Evolutionary conservation across 148 eudicot genomes (phyloP), one percentile per base, ranked within the genome.

Genomic region (Rhododendron henanense): DNA sequence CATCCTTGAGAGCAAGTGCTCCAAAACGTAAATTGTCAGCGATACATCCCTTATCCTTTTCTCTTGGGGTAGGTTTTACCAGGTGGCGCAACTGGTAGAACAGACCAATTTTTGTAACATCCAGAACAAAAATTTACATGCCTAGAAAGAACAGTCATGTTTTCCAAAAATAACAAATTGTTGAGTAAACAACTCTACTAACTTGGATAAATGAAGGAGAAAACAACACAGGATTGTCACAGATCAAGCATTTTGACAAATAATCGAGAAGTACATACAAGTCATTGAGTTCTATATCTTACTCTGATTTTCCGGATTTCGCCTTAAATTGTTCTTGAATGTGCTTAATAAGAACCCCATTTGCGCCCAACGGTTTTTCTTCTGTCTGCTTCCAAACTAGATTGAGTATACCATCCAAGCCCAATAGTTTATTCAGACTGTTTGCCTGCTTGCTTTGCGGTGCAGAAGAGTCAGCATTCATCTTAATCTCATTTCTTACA

Each of bases 271-370:
- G 5, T 14, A 33, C 35, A 16, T 31, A 50, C 9, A 33, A 14
- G 28, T 19, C 41, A n/a, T 5, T 10, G 74, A 82, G 78, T 50
- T 69, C 44, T 81, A 74, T 53, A 79, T 79, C 98, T 88, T 97
- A 97, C 99, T 95, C 99, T 73, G 98, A 93, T 91, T 95, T 96
- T 87, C 95, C 95, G 23, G 99, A 93, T 85, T 95, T 95, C 61
- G 94, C 94, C 90, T 91, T 97, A 85, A 97, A 93, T 90, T 95
- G 99, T 93, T 97, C 99, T 88, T 94, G 99, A 51, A 97, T 97
- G 87, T 95, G 96, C 92, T 90, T 95, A 89, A 95, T 91, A 83
- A 97, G 94, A 90, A 91, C 90, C 81, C 98, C 98, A 90, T 97
- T 94, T 59, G 96, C 92, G 82, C 99, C 95, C 92, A 95, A 73